Conservation (phyloP, 2,329 filamentous ascomycete genomes). For the Epichloe coenophiala region DNA sequence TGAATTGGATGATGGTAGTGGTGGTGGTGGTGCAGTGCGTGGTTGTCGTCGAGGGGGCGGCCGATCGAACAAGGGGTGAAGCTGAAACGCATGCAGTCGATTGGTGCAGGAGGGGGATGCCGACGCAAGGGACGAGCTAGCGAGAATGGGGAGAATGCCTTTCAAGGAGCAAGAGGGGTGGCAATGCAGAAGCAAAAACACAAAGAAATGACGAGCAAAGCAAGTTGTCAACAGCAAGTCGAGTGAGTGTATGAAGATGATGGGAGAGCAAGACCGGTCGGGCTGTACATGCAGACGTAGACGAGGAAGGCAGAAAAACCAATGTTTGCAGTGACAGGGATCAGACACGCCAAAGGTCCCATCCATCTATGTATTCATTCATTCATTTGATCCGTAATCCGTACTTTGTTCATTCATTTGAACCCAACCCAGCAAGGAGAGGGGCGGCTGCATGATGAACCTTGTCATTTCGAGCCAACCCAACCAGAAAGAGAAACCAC, state of each 20-base stretch:
- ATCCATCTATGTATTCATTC: too few relatives aligned
- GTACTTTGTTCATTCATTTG: too few relatives aligned
- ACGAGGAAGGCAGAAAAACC: background rate
- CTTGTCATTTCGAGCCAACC: background rate
- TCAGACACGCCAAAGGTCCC: too few relatives aligned
- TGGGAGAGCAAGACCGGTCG: background rate
- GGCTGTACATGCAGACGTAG: too few relatives aligned
- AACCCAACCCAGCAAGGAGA: background rate
- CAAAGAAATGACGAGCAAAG: slow-evolving; percentile 1
- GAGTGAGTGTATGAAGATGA: slow-evolving; percentile 1
- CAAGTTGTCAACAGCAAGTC: background rate
- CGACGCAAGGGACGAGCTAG: background rate
- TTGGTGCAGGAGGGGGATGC: background rate
- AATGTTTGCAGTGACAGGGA: background rate
- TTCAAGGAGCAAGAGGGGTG: background rate
- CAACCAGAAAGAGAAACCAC: background rate
- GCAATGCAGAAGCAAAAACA: background rate
- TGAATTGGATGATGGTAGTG: background rate
- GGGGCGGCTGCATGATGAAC: background rate
- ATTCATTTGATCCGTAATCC: too few relatives aligned
- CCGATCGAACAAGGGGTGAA: slow-evolving; percentile 1
- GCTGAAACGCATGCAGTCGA: slow-evolving; percentile 5
- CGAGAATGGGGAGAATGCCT: background rate
- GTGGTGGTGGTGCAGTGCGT: background rate
- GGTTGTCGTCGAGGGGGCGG: background rate